These are phyloP conservation scores for Aspergillus haitiensis DNA, from an alignment of 495 filamentous ascomycete genomes.

Conservation along the genomic window DNA sequence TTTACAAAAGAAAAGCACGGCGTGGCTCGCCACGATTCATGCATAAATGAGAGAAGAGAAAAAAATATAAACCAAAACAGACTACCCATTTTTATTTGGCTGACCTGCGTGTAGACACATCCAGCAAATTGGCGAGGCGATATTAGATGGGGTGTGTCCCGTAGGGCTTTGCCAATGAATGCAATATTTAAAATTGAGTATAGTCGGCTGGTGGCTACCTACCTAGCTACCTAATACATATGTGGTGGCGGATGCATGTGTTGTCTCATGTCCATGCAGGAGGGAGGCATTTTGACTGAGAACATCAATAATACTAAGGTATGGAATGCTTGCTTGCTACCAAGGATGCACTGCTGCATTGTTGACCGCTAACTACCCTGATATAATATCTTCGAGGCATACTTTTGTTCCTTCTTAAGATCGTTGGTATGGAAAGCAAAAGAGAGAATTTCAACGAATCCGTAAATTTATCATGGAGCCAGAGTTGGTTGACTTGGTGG, in stretches of 20 bases:
- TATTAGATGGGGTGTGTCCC: too few species aligned
- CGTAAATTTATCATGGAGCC: not conserved
- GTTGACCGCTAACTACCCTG: not conserved
- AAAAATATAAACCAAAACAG: too few species aligned
- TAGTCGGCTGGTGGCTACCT: too few species aligned
- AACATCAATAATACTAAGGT: not conserved
- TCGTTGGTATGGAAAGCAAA: not conserved
- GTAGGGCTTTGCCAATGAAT: too few species aligned
- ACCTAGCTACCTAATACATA: too few species aligned
- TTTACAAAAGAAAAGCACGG: too few species aligned
- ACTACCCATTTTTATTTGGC: too few species aligned
- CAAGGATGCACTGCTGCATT: not conserved
- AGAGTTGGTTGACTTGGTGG: constrained; percentile 7
- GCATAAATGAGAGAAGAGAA: too few species aligned
- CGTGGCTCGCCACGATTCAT: too few species aligned
- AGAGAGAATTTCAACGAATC: not conserved
- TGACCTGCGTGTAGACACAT: too few species aligned
- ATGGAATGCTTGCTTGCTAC: not conserved
- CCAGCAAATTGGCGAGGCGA: too few species aligned
- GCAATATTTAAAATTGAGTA: too few species aligned
- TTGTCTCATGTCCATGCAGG: constrained; percentile 2
- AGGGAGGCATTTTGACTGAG: not conserved
- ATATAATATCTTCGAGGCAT: not conserved
- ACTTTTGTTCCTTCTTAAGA: not conserved
- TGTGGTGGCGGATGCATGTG: not conserved